Conservation (phyloP, 2,329 filamentous ascomycete species). For the Acrocalymma vagum region DNA sequence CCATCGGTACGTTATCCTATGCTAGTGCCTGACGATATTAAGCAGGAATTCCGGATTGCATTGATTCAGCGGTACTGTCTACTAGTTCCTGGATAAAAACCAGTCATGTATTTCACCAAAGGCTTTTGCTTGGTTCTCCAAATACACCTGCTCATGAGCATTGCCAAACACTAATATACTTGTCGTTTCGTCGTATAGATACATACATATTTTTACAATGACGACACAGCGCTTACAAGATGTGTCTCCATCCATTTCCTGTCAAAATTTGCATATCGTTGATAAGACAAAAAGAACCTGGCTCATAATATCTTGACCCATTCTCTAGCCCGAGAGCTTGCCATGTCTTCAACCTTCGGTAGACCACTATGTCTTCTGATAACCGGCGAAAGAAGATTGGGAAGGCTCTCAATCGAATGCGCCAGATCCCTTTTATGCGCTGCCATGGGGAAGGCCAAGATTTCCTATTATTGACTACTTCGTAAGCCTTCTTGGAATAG, state of each 20-base stretch:
- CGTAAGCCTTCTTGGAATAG: conserved; percentile 56
- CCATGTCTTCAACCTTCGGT: conserved; percentile 1
- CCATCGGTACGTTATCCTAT: no score
- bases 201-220: no score
- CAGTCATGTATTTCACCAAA: no score
- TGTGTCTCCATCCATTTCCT: conserved; percentile 38
- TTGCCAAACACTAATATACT: no score
- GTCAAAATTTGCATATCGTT: conserved; percentile 43
- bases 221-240: conserved; percentile 25
- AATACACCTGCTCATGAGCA: no score
- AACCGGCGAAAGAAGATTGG: not conserved
- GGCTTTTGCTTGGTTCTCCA: no score
- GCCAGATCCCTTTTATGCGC: not conserved
- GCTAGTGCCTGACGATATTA: no score
- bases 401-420: not conserved
- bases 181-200: no score
- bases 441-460: not conserved
- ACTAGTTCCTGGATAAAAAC: no score
- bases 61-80: no score
- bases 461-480: not conserved
- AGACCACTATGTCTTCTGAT: not conserved
- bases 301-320: conserved; percentile 16
- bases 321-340: conserved; percentile 1
- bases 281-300: conserved; percentile 33
- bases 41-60: no score